Conservation (phyloP, 129 eudicot genomes). For the Flaveria linearis region DNA sequence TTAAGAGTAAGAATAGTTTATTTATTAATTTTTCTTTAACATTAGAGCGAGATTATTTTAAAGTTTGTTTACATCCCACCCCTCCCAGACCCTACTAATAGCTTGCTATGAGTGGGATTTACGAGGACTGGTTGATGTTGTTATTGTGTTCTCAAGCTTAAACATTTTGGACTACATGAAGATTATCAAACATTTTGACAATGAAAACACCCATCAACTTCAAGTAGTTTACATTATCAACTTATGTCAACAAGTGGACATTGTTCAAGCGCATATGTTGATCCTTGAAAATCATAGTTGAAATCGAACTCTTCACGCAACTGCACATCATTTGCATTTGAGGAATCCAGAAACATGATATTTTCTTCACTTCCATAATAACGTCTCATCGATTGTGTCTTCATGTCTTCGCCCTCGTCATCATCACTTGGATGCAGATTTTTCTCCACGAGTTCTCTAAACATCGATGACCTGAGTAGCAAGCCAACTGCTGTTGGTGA, state of each 20-base stretch:
- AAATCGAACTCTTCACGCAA: background rate
- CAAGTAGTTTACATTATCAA: background rate
- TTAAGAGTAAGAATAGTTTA: too few species aligned
- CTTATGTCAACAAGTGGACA: slow-evolving; percentile 6
- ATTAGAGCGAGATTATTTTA: too few species aligned
- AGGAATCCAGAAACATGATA: slow-evolving; percentile 12
- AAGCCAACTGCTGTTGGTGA: slow-evolving; percentile 69
- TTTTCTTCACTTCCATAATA: background rate
- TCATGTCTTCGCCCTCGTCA: slow-evolving; percentile 37
- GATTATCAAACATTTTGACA: too few species aligned
- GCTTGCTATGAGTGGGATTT: too few species aligned
- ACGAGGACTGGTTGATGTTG: too few species aligned
- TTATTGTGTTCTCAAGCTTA: too few species aligned
- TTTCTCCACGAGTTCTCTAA: slow-evolving; percentile 69
- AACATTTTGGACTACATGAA: too few species aligned
- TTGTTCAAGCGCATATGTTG: background rate
- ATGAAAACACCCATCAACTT: background rate
- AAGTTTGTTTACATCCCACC: too few species aligned
- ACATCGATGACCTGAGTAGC: slow-evolving; percentile 64
- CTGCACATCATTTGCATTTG: background rate
- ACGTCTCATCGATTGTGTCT: slow-evolving; percentile 18
- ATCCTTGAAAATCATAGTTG: slow-evolving; percentile 15
- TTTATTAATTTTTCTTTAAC: too few species aligned
- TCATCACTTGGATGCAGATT: slow-evolving; percentile 48
- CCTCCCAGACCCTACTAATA: too few species aligned